A percentile compares a stretch with the other conserved stretches of the same genome.
Conservation (phyloP, 1,139 yeast genomes). For the Scheffersomyces insectosa region DNA sequence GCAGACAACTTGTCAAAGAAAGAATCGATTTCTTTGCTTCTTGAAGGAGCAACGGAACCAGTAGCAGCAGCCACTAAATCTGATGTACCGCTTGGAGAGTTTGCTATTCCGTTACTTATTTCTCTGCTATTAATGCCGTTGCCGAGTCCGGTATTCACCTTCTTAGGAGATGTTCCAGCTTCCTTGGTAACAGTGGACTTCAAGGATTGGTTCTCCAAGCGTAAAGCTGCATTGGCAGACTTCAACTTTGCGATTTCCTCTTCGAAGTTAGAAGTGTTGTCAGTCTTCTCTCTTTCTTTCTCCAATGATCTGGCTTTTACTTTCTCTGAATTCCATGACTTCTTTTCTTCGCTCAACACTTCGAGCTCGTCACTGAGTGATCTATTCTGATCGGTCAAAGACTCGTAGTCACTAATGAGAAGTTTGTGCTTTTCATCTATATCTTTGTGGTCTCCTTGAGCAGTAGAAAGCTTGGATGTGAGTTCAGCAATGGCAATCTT, state of each 20-base stretch:
- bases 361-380: slow-evolving; percentile 25
- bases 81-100: slow-evolving; percentile 6
- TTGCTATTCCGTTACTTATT: not conserved
- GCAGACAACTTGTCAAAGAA: slow-evolving; percentile 32
- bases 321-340: slow-evolving; percentile 10
- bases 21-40: slow-evolving; percentile 19
- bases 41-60: slow-evolving; percentile 7
- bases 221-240: slow-evolving; percentile 34
- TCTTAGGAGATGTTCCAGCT: slow-evolving; percentile 30
- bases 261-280: slow-evolving; percentile 2
- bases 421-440: slow-evolving; percentile 19
- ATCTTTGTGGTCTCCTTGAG: slow-evolving; percentile 16
- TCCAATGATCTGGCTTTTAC: slow-evolving; percentile 12
- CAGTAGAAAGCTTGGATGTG: not conserved
- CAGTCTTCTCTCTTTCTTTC: not conserved
- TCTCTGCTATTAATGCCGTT: not conserved
- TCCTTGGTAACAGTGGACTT: slow-evolving; percentile 24
- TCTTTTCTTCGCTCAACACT: slow-evolving; percentile 15
- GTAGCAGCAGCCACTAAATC: slow-evolving; percentile 1
- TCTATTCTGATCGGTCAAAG: slow-evolving; percentile 22
- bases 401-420: slow-evolving; percentile 26
- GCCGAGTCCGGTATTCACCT: slow-evolving; percentile 23
- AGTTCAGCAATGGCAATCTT: slow-evolving; percentile 2
- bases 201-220: slow-evolving; percentile 43
- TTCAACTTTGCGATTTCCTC: slow-evolving; percentile 20